Conservation (phyloP, 805 yeast genomes). For the Saccharomyces mikatae region DNA sequence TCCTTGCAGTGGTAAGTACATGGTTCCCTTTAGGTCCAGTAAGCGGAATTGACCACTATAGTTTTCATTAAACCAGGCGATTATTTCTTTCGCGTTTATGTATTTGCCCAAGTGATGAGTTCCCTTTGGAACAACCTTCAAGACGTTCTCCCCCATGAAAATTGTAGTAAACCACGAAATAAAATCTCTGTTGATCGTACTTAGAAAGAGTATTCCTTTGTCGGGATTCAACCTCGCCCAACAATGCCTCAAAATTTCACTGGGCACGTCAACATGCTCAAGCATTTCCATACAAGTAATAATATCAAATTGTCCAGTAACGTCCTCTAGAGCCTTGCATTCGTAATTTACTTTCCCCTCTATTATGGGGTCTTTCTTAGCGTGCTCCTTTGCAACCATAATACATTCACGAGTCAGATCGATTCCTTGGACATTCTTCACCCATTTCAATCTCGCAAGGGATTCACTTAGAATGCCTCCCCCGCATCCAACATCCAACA, state of each 20-base stretch:
- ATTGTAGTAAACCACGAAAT: constrained; percentile 90
- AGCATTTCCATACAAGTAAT: constrained; percentile 90
- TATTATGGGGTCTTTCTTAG: constrained; percentile 55
- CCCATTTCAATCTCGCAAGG: constrained; percentile 64
- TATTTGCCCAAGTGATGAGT: constrained; percentile 86
- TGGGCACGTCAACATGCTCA: constrained; percentile 87
- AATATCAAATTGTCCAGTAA: constrained; percentile 51
- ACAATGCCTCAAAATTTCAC: constrained; percentile 62
- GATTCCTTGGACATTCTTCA: constrained; percentile 63
- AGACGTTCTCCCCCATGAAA: constrained; percentile 73
- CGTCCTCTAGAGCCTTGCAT: constrained; percentile 53
- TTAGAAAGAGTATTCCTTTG: constrained; percentile 68
- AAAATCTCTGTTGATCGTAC: constrained; percentile 86
- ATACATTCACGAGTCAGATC: constrained; percentile 82
- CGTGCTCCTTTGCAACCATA: constrained; percentile 69
- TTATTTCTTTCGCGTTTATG: constrained; percentile 66
- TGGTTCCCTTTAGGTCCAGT: constrained; percentile 64
- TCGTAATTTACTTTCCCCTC: constrained; percentile 50
- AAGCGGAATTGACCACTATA: constrained; percentile 43
- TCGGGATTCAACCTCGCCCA: constrained; percentile 54
- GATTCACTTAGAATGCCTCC: constrained; percentile 93
- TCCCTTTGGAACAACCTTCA: constrained; percentile 80
- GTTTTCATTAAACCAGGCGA: constrained; percentile 50
- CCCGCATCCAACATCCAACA: constrained; percentile 93
- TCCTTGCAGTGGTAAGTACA: constrained; percentile 75